Evolutionary conservation across 2,329 filamentous ascomycete genomes (phyloP).

Genomic region (Albifimbria verrucaria): DNA sequence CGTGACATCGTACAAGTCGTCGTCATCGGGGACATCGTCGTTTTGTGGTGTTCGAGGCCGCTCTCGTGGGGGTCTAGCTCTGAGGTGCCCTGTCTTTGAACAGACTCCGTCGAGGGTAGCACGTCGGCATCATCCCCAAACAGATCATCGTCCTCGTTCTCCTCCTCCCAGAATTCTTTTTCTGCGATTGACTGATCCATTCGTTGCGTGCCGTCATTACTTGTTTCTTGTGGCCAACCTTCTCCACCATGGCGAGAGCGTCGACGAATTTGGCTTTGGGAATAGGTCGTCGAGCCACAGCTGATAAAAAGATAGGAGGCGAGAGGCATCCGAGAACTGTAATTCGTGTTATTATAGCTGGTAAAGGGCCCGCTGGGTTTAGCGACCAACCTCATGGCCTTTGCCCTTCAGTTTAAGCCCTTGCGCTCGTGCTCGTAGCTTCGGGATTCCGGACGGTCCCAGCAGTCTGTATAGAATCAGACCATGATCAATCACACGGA

Average conservation of each 20-base stretch:
- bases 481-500: neutral
- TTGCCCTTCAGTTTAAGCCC: slow-evolving; percentile 84
- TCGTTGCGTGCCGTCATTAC: slow-evolving; percentile 72
- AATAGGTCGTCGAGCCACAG: slow-evolving; percentile 96
- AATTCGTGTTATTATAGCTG: no score
- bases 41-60: slow-evolving; percentile 22
- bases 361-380: neutral
- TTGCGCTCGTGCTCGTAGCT: slow-evolving; percentile 68
- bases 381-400: slow-evolving; percentile 71
- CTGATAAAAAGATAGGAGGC: slow-evolving; percentile 86
- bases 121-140: slow-evolving; percentile 14
- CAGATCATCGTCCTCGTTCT: slow-evolving; percentile 19
- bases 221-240: slow-evolving; percentile 79
- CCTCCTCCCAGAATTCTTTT: slow-evolving; percentile 37
- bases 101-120: no score
- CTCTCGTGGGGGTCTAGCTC: no score
- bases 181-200: slow-evolving; percentile 78
- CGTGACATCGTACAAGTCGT: slow-evolving; percentile 15
- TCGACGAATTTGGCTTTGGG: slow-evolving; percentile 90
- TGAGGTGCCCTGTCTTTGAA: no score
- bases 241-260: slow-evolving; percentile 86
- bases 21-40: slow-evolving; percentile 12
- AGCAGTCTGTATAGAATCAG: slow-evolving; percentile 58
- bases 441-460: slow-evolving; percentile 78
- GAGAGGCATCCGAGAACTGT: slow-evolving; percentile 79